phyloP scores from a whole-genome alignment of 2,329 filamentous ascomycete species.

The Boeremia exigua region DNA sequence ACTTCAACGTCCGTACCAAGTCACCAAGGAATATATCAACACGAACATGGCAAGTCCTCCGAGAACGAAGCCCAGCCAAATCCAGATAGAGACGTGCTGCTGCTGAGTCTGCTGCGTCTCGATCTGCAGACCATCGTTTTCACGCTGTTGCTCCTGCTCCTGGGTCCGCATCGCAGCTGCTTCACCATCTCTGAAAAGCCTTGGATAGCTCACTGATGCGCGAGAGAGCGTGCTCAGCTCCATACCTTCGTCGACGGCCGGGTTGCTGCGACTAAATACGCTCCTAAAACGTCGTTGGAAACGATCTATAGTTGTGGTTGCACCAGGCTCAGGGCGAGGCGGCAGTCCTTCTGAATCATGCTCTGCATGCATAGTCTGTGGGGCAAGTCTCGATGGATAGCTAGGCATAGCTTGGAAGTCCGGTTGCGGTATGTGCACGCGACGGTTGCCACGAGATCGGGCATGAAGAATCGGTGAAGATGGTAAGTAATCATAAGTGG shows the following conservation, averaged over 20 bases:
- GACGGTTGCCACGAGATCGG: neutral
- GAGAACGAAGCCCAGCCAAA: neutral
- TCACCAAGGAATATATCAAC: too few species aligned
- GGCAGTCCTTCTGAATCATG: neutral
- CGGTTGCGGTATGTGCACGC: neutral
- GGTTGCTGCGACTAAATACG: neutral
- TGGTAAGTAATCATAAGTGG: neutral
- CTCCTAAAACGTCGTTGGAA: neutral
- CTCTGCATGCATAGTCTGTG: neutral
- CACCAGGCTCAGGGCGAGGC: neutral
- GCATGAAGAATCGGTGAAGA: neutral
- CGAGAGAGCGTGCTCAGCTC: neutral
- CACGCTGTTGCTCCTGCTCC: neutral
- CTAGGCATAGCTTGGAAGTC: too few species aligned
- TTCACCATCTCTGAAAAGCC: neutral
- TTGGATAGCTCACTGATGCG: neutral
- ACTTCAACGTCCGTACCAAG: too few species aligned
- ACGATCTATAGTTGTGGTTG: neutral
- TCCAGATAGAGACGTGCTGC: neutral
- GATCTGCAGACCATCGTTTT: neutral
- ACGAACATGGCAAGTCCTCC: neutral
- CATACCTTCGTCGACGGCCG: neutral
- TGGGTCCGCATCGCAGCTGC: neutral
- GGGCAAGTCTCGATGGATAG: neutral
- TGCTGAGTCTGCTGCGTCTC: neutral